Conservation (phyloP, 179 eudicot species). For the Drosera spatulata region DNA sequence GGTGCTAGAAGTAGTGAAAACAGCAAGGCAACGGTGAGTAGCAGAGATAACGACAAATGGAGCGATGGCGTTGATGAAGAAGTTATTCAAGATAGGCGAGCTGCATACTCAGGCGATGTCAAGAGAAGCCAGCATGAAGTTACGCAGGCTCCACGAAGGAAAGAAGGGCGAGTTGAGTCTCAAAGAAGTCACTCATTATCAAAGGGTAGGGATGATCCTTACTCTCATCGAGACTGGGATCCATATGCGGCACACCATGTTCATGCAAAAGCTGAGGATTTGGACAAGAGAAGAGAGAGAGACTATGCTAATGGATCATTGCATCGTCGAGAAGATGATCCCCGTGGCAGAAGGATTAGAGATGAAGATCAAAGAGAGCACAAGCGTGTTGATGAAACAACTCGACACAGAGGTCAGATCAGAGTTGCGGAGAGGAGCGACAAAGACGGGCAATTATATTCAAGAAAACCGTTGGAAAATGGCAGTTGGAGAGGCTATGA, state of each 20-base stretch:
- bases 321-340: conserved; percentile 47
- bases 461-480: conserved; percentile 51
- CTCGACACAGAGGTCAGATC: conserved; percentile 50
- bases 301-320: conserved; percentile 41
- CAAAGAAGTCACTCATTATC: conserved; percentile 31
- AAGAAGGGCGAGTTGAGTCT: conserved; percentile 43
- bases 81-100: conserved; percentile 48
- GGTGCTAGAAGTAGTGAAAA: conserved; percentile 64
- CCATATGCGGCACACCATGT: conserved; percentile 24
- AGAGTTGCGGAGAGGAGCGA: conserved; percentile 50
- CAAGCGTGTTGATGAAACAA: conserved; percentile 42
- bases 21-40: conserved; percentile 65
- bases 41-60: conserved; percentile 42
- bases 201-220: conserved; percentile 59
- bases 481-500: conserved; percentile 61
- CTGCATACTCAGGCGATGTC: conserved; percentile 24
- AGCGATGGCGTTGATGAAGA: conserved; percentile 57
- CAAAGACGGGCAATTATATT: conserved; percentile 49
- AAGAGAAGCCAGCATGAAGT: conserved; percentile 43
- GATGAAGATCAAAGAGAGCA: conserved; percentile 39
- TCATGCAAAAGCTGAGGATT: conserved; percentile 35
- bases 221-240: conserved; percentile 43
- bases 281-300: conserved; percentile 59
- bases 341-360: conserved; percentile 39
- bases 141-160: conserved; percentile 24